Percentiles rank a stretch among this genome's conserved stretches.
These are phyloP conservation scores for Colletotrichum sp. DNA, from an alignment of 2,329 filamentous ascomycete species.

Conservation along the genomic window DNA sequence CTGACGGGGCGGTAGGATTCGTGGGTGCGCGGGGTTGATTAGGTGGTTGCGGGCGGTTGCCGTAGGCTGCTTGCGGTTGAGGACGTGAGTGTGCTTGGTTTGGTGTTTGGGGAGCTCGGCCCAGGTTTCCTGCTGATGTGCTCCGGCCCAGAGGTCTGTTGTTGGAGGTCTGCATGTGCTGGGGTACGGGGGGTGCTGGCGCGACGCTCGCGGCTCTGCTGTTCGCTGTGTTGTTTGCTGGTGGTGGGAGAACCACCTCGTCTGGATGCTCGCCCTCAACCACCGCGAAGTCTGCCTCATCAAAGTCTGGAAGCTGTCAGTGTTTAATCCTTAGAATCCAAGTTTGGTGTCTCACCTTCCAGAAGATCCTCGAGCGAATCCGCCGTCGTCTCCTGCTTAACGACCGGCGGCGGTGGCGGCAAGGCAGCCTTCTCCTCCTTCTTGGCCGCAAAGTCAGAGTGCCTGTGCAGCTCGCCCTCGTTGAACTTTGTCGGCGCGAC, in stretches of 20 bases:
- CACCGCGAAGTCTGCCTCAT: constrained; percentile 78
- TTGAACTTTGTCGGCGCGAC: constrained; percentile 78
- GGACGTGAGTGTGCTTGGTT: constrained; percentile 33
- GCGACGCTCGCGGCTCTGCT: constrained; percentile 27
- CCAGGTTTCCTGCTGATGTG: constrained; percentile 30
- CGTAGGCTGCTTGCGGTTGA: constrained; percentile 22
- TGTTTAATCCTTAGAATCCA: neutral
- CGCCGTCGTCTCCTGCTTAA: constrained; percentile 35
- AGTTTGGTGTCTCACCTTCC: constrained; percentile 25
- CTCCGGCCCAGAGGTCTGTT: constrained; percentile 34
- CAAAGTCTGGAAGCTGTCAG: constrained; percentile 58
- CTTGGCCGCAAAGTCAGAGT: constrained; percentile 75
- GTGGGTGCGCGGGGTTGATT: constrained; percentile 25
- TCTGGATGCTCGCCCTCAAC: constrained; percentile 75
- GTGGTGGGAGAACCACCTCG: constrained; percentile 66
- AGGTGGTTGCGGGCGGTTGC: constrained; percentile 23
- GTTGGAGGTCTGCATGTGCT: constrained; percentile 43
- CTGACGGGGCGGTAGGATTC: constrained; percentile 18
- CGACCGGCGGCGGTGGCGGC: constrained; percentile 10
- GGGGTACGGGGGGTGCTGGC: constrained; percentile 23
- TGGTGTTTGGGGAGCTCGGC: constrained; percentile 38
- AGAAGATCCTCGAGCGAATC: constrained; percentile 59
- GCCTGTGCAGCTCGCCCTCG: constrained; percentile 79
- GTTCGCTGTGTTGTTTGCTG: constrained; percentile 30
- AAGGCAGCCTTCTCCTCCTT: constrained; percentile 38